Conservation (phyloP, 2,329 filamentous ascomycete genomes). For the Hortaea werneckii region DNA sequence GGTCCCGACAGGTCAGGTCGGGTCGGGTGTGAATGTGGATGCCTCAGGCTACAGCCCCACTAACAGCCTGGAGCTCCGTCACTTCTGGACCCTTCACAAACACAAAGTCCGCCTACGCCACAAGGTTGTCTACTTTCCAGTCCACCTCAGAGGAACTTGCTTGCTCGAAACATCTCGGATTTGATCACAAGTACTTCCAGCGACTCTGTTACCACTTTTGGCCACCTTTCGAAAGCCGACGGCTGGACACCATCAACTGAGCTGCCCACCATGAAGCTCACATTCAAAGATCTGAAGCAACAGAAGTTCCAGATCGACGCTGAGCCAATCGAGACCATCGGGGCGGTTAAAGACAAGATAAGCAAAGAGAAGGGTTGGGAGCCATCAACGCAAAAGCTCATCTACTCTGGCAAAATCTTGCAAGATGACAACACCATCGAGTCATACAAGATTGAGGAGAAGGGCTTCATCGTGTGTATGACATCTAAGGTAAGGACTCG, state of each 20-base stretch:
- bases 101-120: too few species aligned
- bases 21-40: too few species aligned
- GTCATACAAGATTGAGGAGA: slow-evolving; percentile 98
- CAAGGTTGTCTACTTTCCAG: background rate
- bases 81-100: too few species aligned
- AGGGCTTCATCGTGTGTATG: slow-evolving; percentile 98
- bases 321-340: slow-evolving; percentile 84
- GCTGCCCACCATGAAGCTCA: slow-evolving; percentile 51
- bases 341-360: slow-evolving; percentile 86
- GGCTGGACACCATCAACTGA: background rate
- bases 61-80: too few species aligned
- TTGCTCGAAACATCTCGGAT: background rate
- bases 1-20: too few species aligned
- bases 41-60: too few species aligned
- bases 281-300: slow-evolving; percentile 89
- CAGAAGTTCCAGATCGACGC: slow-evolving; percentile 96
- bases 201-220: background rate
- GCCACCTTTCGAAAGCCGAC: too few species aligned
- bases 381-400: slow-evolving; percentile 80
- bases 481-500: slow-evolving; percentile 54
- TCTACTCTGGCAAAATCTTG: slow-evolving; percentile 97
- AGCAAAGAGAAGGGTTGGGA: slow-evolving; percentile 90
- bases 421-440: slow-evolving; percentile 96
- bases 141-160: background rate
- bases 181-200: background rate